Base-by-base conservation (phyloP, 495 filamentous ascomycete species). In the Daldinia grandis region DNA sequence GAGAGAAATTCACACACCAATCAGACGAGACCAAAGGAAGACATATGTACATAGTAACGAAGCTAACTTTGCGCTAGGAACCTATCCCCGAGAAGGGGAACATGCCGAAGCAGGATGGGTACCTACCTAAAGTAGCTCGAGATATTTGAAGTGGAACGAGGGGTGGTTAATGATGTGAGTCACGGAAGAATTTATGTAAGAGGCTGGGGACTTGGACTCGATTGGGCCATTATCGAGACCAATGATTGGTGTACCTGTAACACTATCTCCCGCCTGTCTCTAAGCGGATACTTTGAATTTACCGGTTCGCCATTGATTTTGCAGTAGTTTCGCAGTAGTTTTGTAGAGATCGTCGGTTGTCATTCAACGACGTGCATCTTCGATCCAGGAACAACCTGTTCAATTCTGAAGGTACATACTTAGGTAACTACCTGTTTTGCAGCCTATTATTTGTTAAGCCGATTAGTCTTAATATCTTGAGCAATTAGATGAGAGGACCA, bases 131-230 rank as follows among this genome's bases (percentile, higher is more conserved):
- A 9, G 2, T 33, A 33, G 31, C 47, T 33, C 62, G 40, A 71
- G 54, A 53, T 55, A 47, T 37, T 59, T 33, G 21, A 51, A 21
- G 62, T 24, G 25, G 17, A 40, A 27, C 55, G 49, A 69, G 64
- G 65, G 56, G 61, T 59, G 66, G 19, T 25, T 51, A 51, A 72
- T 58, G 19, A 25, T 63, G 64, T 77, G 75, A 77, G 75, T 77
- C 75, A 77, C 66, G 24, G 54, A 49, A 71, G 31, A 74, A 76
- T 68, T 74, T 15, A 27, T 27, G 4, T 27, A 69, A 62, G 75
- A 68, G 75, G 69, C 37, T 72, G 68, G 73, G 64, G 56, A 65
- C 38, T 21, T 59, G 56, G 59, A 64, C 49, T 64, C 51, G 63
- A 35, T 40, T 19, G 19, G 37, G 21, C 25, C 9, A 57, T 38